phyloP scores from a whole-genome alignment of 495 filamentous ascomycete species.

The Penicillium parvum region DNA sequence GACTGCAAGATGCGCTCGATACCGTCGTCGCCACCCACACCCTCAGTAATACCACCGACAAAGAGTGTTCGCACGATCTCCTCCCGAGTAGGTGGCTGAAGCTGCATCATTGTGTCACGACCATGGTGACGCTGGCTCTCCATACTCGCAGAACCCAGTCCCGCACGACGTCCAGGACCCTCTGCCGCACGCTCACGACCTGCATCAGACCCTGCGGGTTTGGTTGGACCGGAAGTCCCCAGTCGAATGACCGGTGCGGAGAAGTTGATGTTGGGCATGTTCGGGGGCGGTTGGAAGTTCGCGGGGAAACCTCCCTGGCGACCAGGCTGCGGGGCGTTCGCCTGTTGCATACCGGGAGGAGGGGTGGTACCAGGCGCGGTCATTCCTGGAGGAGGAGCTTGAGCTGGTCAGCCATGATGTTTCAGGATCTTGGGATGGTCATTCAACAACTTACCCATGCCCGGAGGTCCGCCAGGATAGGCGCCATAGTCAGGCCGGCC shows the following conservation, averaged over 20 bases:
- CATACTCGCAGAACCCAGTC: conserved; percentile 61
- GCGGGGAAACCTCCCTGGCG: conserved; percentile 75
- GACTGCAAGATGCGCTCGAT: conserved; percentile 75
- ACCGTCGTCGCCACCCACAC: conserved; percentile 70
- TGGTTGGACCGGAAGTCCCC: conserved; percentile 63
- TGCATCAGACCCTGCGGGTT: conserved; percentile 54
- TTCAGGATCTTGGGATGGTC: conserved; percentile 1
- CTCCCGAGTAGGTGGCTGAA: conserved; percentile 81
- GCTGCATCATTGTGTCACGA: conserved; percentile 69
- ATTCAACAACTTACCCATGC: conserved; percentile 63
- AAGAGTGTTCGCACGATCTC: conserved; percentile 91
- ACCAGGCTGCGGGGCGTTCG: conserved; percentile 59
- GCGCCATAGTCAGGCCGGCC: conserved; percentile 65
- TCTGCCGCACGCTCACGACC: conserved; percentile 47
- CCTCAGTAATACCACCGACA: conserved; percentile 78
- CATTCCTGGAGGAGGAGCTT: conserved; percentile 35
- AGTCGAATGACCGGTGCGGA: conserved; percentile 94
- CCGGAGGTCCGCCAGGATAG: conserved; percentile 77
- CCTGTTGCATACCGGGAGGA: conserved; percentile 75
- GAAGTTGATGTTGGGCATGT: conserved; percentile 97
- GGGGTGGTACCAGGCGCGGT: conserved; percentile 73
- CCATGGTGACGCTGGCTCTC: conserved; percentile 67
- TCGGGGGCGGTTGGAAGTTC: conserved; percentile 84
- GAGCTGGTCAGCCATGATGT: conserved; percentile 12
- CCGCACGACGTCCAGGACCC: conserved; percentile 53